phyloP scores from a whole-genome alignment of 768 basidiomycete genomes.

The Tricholoma hemisulphureum region DNA sequence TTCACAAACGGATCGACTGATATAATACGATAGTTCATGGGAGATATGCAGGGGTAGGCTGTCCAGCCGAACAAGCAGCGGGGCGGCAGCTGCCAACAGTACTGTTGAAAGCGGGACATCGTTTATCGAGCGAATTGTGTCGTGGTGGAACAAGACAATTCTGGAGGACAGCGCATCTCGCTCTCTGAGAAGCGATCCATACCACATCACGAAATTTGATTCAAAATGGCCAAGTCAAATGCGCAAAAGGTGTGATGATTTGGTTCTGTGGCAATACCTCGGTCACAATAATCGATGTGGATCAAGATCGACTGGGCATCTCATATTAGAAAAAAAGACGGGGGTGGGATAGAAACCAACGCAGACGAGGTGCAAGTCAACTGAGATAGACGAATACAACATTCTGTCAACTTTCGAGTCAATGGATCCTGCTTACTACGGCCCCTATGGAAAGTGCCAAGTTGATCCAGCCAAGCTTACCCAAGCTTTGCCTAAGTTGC shows the following conservation, averaged over 20 bases:
- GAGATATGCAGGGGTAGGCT: slow-evolving; percentile 50
- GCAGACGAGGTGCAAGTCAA: slow-evolving; percentile 42
- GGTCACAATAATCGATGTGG: slow-evolving; percentile 59
- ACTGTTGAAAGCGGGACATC: slow-evolving; percentile 31
- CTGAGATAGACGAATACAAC: slow-evolving; percentile 2
- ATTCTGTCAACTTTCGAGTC: no score
- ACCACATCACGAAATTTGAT: slow-evolving; percentile 45
- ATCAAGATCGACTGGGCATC: slow-evolving; percentile 35
- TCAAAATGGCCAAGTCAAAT: slow-evolving; percentile 36
- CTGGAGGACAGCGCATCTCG: slow-evolving; percentile 24
- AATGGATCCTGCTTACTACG: no score
- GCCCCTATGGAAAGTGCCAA: no score
- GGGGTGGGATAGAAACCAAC: slow-evolving; percentile 42
- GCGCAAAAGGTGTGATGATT: slow-evolving; percentile 35
- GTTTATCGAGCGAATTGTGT: slow-evolving; percentile 48
- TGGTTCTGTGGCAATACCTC: slow-evolving; percentile 50
- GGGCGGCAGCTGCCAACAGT: slow-evolving; percentile 21
- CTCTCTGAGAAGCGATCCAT: slow-evolving; percentile 24
- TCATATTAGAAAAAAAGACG: slow-evolving; percentile 43
- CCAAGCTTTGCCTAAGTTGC: no score
- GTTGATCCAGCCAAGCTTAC: no score
- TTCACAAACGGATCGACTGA: neutral
- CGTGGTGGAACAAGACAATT: slow-evolving; percentile 63
- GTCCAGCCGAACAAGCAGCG: slow-evolving; percentile 9
- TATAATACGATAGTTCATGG: slow-evolving; percentile 18